Evolutionary conservation across 2,329 filamentous ascomycete genomes (phyloP), one percentile per base, ranked within the genome.

Genomic region (Penicillium sp.): DNA sequence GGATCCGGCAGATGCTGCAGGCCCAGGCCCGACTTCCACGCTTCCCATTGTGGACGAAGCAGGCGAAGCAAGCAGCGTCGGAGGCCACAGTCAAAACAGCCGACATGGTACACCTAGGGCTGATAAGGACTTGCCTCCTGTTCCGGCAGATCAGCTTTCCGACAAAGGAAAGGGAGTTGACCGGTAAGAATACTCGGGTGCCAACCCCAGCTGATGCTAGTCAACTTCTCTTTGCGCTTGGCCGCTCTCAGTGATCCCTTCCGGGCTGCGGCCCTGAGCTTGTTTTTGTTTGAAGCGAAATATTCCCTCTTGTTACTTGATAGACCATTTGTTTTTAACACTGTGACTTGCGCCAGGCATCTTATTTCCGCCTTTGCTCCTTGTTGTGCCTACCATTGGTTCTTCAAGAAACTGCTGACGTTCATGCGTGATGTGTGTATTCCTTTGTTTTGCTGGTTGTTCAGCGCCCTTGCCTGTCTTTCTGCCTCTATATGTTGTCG

Each of bases 1-100:
- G 60, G 86, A 73, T 66, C 77, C 70, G 15, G 76, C 71, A 57
- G 73, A 84, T 54, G 62, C 81, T 63, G 57, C 62, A 61, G 58
- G 76, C 68, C 73, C 76, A 10, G 65, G 73, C 9, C 60, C 60
- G 17, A 72, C 76, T 9, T 74, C 74, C 20, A 81, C 76, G 1
- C 70, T 97, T 2, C 91, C 91, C 0, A 83, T 96, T 7, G 89
- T 97, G 5, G 87, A 95, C 53, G 91, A 97, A 67, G 84, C 81
- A n/a, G 86, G 81, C 4, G 91, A 96, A 64, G 83, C 75, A 7
- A 79, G 76, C 6, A 87, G 84, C 44, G 76, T 81, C 16, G 80
- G 81, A 2, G 78, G 75, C 19, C 75, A 76, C 38, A 80, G 78
- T 56, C 74, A 73, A 15, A 68, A 70, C 42, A 78, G 76, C 64